A percentile compares a stretch with the other conserved stretches of the same genome.
These are phyloP conservation scores for Monilinia aucupariae DNA, from an alignment of 2,329 filamentous ascomycete species.

Conservation along the genomic window DNA sequence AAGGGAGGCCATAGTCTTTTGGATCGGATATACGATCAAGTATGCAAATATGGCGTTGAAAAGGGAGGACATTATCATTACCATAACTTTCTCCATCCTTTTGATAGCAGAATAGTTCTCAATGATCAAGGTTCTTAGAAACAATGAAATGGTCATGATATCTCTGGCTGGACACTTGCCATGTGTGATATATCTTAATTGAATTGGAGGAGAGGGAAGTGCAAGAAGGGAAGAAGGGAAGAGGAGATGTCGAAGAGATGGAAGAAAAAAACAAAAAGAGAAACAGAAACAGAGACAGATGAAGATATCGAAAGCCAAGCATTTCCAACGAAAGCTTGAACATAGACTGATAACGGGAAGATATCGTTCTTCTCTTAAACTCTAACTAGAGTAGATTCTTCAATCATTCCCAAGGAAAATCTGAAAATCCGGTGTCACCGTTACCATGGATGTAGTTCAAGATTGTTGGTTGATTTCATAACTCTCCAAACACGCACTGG, in stretches of 20 bases:
- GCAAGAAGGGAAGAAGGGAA: background rate
- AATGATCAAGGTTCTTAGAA: background rate
- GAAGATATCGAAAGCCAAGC: background rate
- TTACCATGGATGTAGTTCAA: background rate
- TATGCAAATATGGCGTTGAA: background rate
- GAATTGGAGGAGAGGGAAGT: background rate
- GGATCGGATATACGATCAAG: background rate
- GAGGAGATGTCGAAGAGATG: background rate
- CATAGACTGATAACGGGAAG: background rate
- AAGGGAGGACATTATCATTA: background rate
- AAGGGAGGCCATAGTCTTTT: background rate
- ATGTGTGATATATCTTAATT: background rate
- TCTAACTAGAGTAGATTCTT: too few relatives aligned
- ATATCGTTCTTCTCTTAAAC: too few relatives aligned
- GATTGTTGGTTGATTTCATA: background rate
- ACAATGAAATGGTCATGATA: background rate
- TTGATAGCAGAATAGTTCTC: background rate
- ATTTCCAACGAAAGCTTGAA: background rate
- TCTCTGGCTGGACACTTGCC: background rate
- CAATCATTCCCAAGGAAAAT: background rate
- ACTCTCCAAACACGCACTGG: too few relatives aligned
- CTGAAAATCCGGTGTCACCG: background rate
- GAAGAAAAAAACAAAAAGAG: background rate
- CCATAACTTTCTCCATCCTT: background rate
- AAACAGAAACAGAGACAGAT: background rate